Base-by-base conservation (phyloP, 2,329 filamentous ascomycete genomes). In the Mariannaea elegans region DNA sequence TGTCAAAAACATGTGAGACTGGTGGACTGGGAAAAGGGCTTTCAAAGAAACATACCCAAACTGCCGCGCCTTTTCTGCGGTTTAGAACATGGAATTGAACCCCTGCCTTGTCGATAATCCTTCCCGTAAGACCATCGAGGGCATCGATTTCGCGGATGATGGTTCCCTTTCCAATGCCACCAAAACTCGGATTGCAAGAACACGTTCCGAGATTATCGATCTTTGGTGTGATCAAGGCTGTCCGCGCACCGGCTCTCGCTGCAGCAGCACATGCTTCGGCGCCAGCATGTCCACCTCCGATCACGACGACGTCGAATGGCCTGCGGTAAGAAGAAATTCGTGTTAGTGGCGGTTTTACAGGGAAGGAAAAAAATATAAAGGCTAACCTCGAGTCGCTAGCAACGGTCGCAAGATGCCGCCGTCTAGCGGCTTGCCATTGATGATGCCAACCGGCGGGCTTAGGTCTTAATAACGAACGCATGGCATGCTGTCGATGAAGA, bases 111-210 rank as follows among this genome's bases (percentile, higher is more conserved):
- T 99, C 95, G 59, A 97, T 93, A 19, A 97, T 90, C 32, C 92
- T 86, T 0, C 93, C 94, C 0, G 93, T 90, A 18, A 99, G 81
- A 0, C 95, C 95, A 72, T 98, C 95, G 60, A 99, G 82, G 0
- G 95, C 95, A 79, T 99, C 95, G 29, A 99, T 90, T 77, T 99
- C 95, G 39, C 94, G 89, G 49, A 99, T 82, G 81, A 99, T 97
- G 9, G 92, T 98, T 14, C 95, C 95, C 75, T 99, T 99, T 42
- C 95, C 95, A 68, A 99, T 98, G n/a, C 95, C 95, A 36, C 95
- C 95, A 73, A 99, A 97, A 65, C 93, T 97, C 2, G 94, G 94
- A 75, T 98, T 98, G 80, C 94, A 98, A 32, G 94, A 97, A 79
- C 94, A 98, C 27, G 95, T 92, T 55, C 94, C 94, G 18, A 98